These are phyloP conservation scores for Colletotrichum caudatum DNA, from an alignment of 2,329 filamentous ascomycete genomes.

Conservation along the genomic window DNA sequence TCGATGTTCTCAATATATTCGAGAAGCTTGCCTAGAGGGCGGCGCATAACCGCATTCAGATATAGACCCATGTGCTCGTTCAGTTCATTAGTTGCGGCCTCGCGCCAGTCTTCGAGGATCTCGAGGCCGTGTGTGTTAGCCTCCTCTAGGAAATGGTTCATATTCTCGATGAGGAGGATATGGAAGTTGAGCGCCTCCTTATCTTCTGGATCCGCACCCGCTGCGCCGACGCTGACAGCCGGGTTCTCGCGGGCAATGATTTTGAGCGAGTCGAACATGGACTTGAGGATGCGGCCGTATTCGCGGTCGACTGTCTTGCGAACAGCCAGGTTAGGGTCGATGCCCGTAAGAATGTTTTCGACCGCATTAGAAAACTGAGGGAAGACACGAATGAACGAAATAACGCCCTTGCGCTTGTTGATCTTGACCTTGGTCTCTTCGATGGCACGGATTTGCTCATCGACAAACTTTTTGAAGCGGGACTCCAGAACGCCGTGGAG, in stretches of 20 bases:
- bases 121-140: constrained; percentile 81
- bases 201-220: constrained; percentile 76
- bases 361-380: constrained; percentile 85
- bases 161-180: constrained; percentile 97
- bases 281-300: constrained; percentile 88
- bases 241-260: constrained; percentile 86
- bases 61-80: constrained; percentile 90
- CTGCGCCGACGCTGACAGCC: constrained; percentile 57
- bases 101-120: constrained; percentile 85
- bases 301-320: constrained; percentile 85
- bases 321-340: constrained; percentile 70
- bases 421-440: constrained; percentile 99
- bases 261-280: constrained; percentile 97
- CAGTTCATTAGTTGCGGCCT: constrained; percentile 82
- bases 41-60: constrained; percentile 85
- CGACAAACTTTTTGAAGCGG: constrained; percentile 88
- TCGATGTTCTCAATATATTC: constrained; percentile 94
- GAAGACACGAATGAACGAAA: constrained; percentile 94
- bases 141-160: constrained; percentile 97
- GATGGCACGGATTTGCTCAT: constrained; percentile 94
- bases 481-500: constrained; percentile 79
- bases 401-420: constrained; percentile 97
- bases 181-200: constrained; percentile 98
- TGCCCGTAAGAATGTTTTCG: constrained; percentile 81
- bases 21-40: constrained; percentile 89